These are phyloP conservation scores for Fusarium heterosporum DNA, from an alignment of 2,329 filamentous ascomycete genomes.

Conservation along the genomic window DNA sequence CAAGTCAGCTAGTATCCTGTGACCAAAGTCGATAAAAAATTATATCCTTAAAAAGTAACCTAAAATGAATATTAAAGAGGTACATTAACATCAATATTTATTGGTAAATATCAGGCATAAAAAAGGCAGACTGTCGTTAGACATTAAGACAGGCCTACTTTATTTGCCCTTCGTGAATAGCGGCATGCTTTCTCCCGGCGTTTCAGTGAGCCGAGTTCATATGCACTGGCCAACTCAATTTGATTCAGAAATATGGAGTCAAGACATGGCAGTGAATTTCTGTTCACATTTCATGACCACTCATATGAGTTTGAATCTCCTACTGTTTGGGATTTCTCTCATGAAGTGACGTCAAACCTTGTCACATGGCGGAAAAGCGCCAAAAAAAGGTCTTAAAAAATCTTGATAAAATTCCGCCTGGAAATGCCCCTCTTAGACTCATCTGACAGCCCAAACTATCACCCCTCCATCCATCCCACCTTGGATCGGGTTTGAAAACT, in stretches of 20 bases:
- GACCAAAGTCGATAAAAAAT: too few species aligned
- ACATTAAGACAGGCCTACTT: not conserved
- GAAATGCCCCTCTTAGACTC: conserved; percentile 4
- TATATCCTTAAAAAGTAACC: too few species aligned
- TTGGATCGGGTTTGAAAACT: not conserved
- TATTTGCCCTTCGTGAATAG: not conserved
- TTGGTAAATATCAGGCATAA: not conserved
- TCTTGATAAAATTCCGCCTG: not conserved
- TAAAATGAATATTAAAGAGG: too few species aligned
- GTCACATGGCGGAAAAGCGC: not conserved
- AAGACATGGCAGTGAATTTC: not conserved
- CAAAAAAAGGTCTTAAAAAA: not conserved
- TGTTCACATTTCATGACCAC: not conserved
- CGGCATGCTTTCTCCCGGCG: not conserved
- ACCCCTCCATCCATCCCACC: conserved; percentile 19
- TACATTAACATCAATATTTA: not conserved
- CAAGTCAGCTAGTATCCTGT: too few species aligned
- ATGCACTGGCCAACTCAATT: not conserved
- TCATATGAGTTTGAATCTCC: not conserved
- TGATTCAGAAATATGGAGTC: not conserved
- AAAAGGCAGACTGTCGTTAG: not conserved
- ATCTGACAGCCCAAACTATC: not conserved
- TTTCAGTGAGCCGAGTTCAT: not conserved
- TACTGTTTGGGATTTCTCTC: not conserved
- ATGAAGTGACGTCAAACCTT: not conserved